Base-by-base conservation (phyloP, 345 rosid species). In the Isatis tinctoria region DNA sequence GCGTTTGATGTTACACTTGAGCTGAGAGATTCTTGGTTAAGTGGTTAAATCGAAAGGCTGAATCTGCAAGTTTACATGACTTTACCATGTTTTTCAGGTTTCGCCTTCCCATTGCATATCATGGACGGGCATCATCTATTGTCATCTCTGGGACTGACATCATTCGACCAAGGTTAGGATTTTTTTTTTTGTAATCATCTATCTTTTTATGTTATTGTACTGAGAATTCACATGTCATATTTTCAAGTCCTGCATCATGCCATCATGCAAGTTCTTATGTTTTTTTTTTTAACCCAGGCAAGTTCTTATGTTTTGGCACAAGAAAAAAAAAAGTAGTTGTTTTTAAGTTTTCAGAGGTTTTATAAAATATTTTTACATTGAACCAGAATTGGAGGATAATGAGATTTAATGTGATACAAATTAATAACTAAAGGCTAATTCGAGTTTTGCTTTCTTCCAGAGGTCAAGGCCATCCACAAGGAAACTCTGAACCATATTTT, bases 41-140 rank as follows among this genome's bases (percentile, higher is more conserved):
- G n/a, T 73, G 12, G 41, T 60, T 43, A 12, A 17, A 10, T 14
- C 16, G n/a, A 54, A 33, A 52, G 56, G 44, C 30, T 75, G 52
- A 72, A 27, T 13, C 12, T 75, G 66, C 13, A 51, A 20, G 24
- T 6, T 30, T 43, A 41, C 69, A 61, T 69, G 64, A 76, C 49
- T 37, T 53, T 27, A 49, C 53, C 32, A 65, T 28, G 5, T 56
- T 78, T 66, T 80, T 43, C 85, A 95, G 98, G 99, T 95, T 87
- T 76, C 91, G 90, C 64, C 91, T 95, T 82, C 99, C 99, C 44
- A 88, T 88, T 73, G 98, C 98, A 43, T 94, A 94, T 83, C 97
- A 91, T 78, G 98, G 98, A 72, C 86, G 98, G 39, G 96, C 93
- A 48, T 94, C 98, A 65, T 91, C 98, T 67, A 69, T 94, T 63